A percentile compares a stretch with the other conserved stretches of the same genome.
Evolutionary conservation across 768 basidiomycete species (phyloP).

Genomic region (Scleroderma bovista): DNA sequence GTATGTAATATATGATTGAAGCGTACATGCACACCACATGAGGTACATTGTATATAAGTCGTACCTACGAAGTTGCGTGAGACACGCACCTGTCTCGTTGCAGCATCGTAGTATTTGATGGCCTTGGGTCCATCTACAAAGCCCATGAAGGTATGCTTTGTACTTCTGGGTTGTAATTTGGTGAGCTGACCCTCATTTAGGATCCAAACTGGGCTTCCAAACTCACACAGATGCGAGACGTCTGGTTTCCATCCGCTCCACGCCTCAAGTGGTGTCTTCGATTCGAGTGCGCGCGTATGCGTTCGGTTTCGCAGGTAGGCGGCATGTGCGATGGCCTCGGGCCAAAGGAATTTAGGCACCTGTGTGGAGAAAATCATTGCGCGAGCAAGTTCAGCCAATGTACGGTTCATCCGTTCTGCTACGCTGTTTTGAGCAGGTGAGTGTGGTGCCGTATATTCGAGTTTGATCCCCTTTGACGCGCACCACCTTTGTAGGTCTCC

Average conservation of each 20-base stretch:
- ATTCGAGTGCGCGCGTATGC: neutral
- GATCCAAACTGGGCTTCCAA: neutral
- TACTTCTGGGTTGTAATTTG: neutral
- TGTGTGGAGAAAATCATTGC: neutral
- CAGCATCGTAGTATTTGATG: neutral
- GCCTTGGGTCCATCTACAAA: neutral
- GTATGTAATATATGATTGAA: too few species aligned
- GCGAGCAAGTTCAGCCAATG: constrained; percentile 24
- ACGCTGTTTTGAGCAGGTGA: constrained; percentile 32
- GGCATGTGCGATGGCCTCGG: constrained; percentile 13
- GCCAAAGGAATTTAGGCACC: neutral
- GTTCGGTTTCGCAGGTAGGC: constrained; percentile 22
- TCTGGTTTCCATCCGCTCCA: neutral
- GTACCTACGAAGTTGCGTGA: too few species aligned
- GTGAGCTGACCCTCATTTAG: neutral
- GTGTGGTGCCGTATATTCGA: constrained; percentile 30
- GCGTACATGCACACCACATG: too few species aligned
- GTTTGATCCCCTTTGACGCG: constrained; percentile 17
- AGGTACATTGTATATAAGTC: too few species aligned
- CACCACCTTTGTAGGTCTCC: constrained; percentile 14
- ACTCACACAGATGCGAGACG: neutral
- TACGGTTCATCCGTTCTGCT: constrained; percentile 32
- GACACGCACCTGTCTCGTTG: neutral
- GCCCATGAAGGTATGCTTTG: neutral
- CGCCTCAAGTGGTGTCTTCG: neutral